Percentiles rank a stretch among this genome's conserved stretches.
phyloP scores from a whole-genome alignment of 768 basidiomycete species.

The Tylopilus intermedius region DNA sequence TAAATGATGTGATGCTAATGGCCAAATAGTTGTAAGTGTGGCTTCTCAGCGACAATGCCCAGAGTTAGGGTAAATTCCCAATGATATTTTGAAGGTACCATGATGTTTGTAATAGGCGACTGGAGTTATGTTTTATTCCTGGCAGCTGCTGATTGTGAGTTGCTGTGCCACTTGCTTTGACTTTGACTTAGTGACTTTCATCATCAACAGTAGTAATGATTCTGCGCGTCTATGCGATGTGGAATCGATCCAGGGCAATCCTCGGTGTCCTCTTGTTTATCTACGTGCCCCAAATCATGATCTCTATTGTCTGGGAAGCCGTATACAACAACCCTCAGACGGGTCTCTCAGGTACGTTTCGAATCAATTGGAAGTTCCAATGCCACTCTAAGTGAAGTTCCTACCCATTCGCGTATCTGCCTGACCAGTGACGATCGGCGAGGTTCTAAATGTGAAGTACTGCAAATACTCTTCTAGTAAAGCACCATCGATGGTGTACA shows the following conservation, averaged over 20 bases:
- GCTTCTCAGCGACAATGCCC: no score
- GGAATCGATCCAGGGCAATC: neutral
- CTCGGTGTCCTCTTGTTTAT: neutral
- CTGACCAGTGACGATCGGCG: no score
- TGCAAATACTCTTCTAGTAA: no score
- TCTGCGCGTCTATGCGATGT: slow-evolving; percentile 3
- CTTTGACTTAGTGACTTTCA: neutral
- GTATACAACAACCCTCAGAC: no score
- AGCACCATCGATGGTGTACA: no score
- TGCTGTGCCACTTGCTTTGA: neutral
- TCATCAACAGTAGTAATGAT: neutral
- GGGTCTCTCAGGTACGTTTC: neutral
- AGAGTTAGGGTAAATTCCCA: no score
- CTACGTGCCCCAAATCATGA: neutral
- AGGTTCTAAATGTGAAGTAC: no score
- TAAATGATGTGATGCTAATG: neutral
- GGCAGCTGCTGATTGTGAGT: neutral
- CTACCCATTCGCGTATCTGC: no score
- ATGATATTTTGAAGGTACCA: neutral
- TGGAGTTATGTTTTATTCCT: neutral
- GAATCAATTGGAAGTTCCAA: no score
- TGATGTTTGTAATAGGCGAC: neutral
- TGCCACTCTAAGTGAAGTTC: no score
- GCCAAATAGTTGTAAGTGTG: neutral
- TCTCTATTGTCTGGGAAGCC: neutral